Conservation (phyloP, 306 rosid genomes). For the Ammopiptanthus mongolicus region DNA sequence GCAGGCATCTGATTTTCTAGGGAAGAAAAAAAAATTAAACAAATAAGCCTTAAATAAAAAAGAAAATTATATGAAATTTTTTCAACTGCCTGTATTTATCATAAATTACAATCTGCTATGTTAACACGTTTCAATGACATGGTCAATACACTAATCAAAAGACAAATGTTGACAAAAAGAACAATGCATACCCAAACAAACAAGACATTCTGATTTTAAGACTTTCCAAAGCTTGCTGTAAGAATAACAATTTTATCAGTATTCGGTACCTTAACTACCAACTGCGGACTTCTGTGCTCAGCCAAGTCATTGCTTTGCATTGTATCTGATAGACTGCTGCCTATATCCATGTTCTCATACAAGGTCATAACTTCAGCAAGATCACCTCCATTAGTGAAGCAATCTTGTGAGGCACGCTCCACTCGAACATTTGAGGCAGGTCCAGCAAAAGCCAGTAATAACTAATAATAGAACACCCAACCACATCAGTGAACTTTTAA, state of each 20-base stretch:
- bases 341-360: conserved; percentile 48
- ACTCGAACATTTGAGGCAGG: conserved; percentile 83
- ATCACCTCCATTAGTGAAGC: conserved; percentile 75
- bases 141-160: conserved; percentile 9
- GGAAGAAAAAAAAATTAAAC: background rate
- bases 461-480: conserved; percentile 39
- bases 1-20: background rate
- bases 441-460: conserved; percentile 79
- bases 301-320: conserved; percentile 27
- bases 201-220: background rate
- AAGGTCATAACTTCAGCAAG: conserved; percentile 73
- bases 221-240: background rate
- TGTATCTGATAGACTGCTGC: conserved; percentile 30
- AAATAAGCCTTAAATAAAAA: background rate
- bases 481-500: background rate
- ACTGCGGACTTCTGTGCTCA: conserved; percentile 34
- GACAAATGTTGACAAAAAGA: background rate
- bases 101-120: conserved; percentile 1
- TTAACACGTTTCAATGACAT: background rate
- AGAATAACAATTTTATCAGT: background rate
- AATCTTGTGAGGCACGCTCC: conserved; percentile 63
- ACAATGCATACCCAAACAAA: conserved; percentile 8
- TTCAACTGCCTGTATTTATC: background rate
- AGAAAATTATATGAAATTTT: background rate
- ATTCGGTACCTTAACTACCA: conserved; percentile 57